Evolutionary conservation across 1,284 basidiomycete species (phyloP).

Genomic region (Rhizopogon hawkerae): DNA sequence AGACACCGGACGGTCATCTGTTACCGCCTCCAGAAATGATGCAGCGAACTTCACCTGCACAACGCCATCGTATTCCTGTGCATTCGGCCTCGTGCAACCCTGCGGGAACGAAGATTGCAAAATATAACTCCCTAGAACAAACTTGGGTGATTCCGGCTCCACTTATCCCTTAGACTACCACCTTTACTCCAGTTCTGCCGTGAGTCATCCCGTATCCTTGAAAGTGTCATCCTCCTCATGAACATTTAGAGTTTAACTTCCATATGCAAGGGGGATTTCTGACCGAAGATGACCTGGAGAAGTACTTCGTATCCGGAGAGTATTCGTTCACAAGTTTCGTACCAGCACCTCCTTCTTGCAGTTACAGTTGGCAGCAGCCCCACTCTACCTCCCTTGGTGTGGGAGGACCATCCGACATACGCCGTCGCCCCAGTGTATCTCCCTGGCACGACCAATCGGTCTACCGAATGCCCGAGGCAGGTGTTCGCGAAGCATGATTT

Average conservation of each 20-base stretch:
- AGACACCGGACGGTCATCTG: neutral
- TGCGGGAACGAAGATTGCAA: conserved; percentile 1
- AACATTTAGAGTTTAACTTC: neutral
- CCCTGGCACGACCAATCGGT: neutral
- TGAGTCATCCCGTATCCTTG: neutral
- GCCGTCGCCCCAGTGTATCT: neutral
- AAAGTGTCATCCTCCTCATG: neutral
- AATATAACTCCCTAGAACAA: neutral
- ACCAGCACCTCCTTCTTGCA: neutral
- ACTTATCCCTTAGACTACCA: neutral
- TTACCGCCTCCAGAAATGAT: neutral
- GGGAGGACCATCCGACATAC: neutral
- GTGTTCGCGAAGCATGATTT: neutral
- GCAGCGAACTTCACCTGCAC: neutral
- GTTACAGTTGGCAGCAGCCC: neutral
- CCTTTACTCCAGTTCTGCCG: neutral
- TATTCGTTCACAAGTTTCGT: neutral
- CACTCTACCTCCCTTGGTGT: neutral
- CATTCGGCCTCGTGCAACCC: neutral
- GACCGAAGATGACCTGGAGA: conserved; percentile 2
- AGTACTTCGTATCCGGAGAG: neutral
- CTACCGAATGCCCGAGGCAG: neutral
- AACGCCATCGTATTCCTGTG: neutral
- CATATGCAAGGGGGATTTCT: neutral
- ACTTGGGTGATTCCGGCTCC: neutral